A percentile compares a stretch with the other conserved stretches of the same genome.
Evolutionary conservation across 345 rosid genomes (phyloP).

Genomic region (Hibiscus syriacus): DNA sequence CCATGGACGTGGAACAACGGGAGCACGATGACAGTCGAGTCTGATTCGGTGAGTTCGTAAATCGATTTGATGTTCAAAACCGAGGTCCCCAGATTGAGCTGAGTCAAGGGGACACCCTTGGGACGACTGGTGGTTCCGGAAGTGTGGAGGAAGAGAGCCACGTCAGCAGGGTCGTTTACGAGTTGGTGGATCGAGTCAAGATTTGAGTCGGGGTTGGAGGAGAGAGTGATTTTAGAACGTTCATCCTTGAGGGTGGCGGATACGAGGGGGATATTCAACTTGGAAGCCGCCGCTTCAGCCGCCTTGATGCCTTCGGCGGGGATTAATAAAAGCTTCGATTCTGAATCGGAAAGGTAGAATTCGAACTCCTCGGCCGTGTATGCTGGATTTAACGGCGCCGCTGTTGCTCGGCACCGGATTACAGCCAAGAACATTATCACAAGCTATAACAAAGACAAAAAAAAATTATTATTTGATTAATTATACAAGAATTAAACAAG

Average conservation of each 20-base stretch:
- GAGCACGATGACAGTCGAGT: constrained; percentile 58
- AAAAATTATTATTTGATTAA: not conserved
- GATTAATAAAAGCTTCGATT: constrained; percentile 46
- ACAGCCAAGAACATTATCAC: constrained; percentile 67
- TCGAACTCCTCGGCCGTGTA: constrained; percentile 70
- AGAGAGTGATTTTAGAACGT: constrained; percentile 25
- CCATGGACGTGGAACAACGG: constrained; percentile 74
- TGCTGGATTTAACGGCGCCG: constrained; percentile 53
- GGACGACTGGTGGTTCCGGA: constrained; percentile 82
- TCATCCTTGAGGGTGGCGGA: constrained; percentile 34
- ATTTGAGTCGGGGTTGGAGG: constrained; percentile 15
- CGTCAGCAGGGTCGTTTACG: constrained; percentile 40
- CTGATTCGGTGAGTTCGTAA: constrained; percentile 42
- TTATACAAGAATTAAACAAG: not conserved
- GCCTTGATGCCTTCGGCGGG: constrained; percentile 28
- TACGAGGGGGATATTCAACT: constrained; percentile 36
- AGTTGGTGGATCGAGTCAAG: constrained; percentile 14
- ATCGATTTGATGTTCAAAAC: constrained; percentile 52
- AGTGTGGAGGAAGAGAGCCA: constrained; percentile 59
- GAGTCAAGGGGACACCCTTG: constrained; percentile 74
- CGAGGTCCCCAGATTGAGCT: constrained; percentile 55
- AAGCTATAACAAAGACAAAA: constrained; percentile 28
- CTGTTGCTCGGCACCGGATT: constrained; percentile 54
- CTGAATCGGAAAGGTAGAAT: constrained; percentile 65
- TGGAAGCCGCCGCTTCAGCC: constrained; percentile 49